Base-by-base conservation (phyloP, 768 basidiomycete species). In the Lactarius sp. region DNA sequence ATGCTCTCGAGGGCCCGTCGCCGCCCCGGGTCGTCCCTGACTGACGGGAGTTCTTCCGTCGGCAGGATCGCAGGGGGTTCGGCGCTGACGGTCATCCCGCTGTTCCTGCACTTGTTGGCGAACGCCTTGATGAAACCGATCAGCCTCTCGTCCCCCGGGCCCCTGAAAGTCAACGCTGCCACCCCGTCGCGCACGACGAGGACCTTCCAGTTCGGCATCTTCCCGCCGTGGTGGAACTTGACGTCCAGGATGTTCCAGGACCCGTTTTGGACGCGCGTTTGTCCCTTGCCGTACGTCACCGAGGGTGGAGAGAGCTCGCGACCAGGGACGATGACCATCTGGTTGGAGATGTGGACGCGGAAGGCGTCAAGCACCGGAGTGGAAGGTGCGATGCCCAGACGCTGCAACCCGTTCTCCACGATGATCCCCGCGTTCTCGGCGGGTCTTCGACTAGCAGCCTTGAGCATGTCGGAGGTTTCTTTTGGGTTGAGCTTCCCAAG, bases 171-270 rank as follows among this genome's bases (percentile, higher is more conserved):
- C n/a, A 39, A 34, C 20, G 73, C 69, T 2, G 63, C 61, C 0
- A 54, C 52, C 12, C 80, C 78, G 18, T 90, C 89, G 27, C 77
- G 74, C 22, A 93, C 78, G 8, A 86, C 79, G 0, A 93, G 70
- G 9, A 91, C 83, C 74, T 83, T 85, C 87, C 88, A 92, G 39
- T 77, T 78, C 9, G 72, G 44, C 18, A 90, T 77, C 1, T 59
- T 68, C 0, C 78, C 86, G 0, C 83, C 83, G 0, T 68, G 70
- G 39, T 85, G 83, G 69, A 93, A 91, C 69, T 85, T 83, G 59
- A 88, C 85, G 27, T 86, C 78, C 39, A 86, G 71, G 57, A 92
- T 85, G 65, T 92, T 92, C 91, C 91, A 93, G 44, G 82, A 81
- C 0, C 85, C 92, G 37, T 86, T 82, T 41, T 69, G 74, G 6